Evolutionary conservation across 2,329 filamentous ascomycete species (phyloP).

Genomic region (Lachnellula hyalina): DNA sequence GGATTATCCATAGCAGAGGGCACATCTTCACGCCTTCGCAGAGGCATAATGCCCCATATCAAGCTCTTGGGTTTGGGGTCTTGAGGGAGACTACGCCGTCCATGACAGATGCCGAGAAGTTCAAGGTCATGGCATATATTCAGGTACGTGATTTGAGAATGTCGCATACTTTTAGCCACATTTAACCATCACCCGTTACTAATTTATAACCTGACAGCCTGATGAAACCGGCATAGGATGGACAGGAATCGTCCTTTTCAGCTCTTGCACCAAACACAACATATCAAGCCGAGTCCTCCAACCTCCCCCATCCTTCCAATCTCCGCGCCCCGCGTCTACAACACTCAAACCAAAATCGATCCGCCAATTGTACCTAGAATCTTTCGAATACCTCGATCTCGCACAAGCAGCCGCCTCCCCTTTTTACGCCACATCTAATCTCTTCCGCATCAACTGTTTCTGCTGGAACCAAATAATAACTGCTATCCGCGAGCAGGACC

Average conservation of each 20-base stretch:
- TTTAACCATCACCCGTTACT: background rate
- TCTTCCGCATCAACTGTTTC: conserved; percentile 25
- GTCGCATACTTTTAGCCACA: background rate
- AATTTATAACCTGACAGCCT: conserved; percentile 1
- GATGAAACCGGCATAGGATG: conserved; percentile 23
- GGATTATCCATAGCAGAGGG: conserved; percentile 16
- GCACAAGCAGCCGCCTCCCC: conserved; percentile 16
- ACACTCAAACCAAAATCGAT: conserved; percentile 18
- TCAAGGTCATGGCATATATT: conserved; percentile 24
- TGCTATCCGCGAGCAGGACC: conserved; percentile 25
- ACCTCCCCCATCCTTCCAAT: conserved; percentile 20
- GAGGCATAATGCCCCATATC: conserved; percentile 18
- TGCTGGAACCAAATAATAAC: conserved; percentile 30
- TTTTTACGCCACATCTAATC: conserved; percentile 22
- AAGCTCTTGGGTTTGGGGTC: conserved; percentile 23
- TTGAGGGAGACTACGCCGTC: conserved; percentile 12
- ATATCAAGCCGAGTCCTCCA: conserved; percentile 19
- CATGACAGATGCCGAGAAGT: conserved; percentile 25
- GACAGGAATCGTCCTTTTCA: conserved; percentile 25
- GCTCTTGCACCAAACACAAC: conserved; percentile 19
- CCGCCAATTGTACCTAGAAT: conserved; percentile 25
- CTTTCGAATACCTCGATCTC: conserved; percentile 19
- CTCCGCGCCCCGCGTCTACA: conserved; percentile 10
- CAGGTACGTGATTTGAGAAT: background rate
- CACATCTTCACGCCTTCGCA: conserved; percentile 22